Conservation (phyloP, 2,329 filamentous ascomycete genomes). For the Phialemoniopsis sp. region DNA sequence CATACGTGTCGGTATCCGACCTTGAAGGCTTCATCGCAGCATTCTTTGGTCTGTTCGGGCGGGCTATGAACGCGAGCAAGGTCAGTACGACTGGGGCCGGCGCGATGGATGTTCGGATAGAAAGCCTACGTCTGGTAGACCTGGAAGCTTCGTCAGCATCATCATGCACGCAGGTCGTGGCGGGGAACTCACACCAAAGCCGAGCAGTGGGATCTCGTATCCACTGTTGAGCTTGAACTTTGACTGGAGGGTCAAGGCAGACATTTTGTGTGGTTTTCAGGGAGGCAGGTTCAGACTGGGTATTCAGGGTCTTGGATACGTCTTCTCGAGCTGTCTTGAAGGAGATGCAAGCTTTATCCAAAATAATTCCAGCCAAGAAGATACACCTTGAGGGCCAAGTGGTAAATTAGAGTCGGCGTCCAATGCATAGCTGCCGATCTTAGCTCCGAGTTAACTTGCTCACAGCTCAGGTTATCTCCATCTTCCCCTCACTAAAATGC, state of each 20-base stretch:
- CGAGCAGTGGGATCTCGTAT: conserved; percentile 45
- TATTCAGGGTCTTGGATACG: not conserved
- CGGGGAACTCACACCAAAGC: conserved; percentile 47
- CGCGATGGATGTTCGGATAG: too few relatives aligned
- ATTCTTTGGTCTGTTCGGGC: conserved; percentile 27
- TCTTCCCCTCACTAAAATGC: too few relatives aligned
- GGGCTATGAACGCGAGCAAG: conserved; percentile 19
- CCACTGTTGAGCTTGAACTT: conserved; percentile 51
- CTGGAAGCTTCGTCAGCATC: not conserved
- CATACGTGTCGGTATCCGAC: conserved; percentile 50
- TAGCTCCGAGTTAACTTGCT: too few relatives aligned
- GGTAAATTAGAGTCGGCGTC: too few relatives aligned
- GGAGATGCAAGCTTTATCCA: too few relatives aligned
- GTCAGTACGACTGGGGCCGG: too few relatives aligned
- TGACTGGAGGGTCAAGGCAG: conserved; percentile 40
- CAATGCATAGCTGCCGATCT: too few relatives aligned
- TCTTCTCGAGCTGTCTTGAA: too few relatives aligned
- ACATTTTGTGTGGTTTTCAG: conserved; percentile 29
- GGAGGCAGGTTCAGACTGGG: not conserved
- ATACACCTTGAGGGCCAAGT: too few relatives aligned
- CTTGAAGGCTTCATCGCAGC: conserved; percentile 40
- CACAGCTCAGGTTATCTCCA: too few relatives aligned
- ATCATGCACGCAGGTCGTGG: too few relatives aligned
- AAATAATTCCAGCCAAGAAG: too few relatives aligned
- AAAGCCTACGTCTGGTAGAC: not conserved